A percentile compares a stretch with the other conserved stretches of the same genome.
phyloP scores from a whole-genome alignment of 225 moss, liverwort and hornwort genomes.

The Marchantia paleacea region DNA sequence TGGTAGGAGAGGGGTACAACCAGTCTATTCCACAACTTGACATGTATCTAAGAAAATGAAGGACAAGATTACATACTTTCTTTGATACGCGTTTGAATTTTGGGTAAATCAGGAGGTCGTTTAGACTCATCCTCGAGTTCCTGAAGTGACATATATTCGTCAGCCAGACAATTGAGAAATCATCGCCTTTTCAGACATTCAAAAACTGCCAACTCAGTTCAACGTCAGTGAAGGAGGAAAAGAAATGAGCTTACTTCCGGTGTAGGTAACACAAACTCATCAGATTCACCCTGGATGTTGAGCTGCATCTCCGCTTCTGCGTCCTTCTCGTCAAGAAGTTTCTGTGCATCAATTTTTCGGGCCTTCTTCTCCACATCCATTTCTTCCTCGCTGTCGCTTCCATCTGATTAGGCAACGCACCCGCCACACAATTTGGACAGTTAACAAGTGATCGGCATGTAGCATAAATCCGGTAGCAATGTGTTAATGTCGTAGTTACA shows the following conservation, averaged over 20 bases:
- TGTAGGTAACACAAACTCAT: constrained; percentile 81
- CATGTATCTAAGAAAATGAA: too few species aligned
- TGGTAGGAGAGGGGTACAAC: too few species aligned
- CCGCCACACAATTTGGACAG: background rate
- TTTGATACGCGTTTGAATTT: constrained; percentile 77
- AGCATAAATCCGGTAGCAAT: background rate
- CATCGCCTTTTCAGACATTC: background rate
- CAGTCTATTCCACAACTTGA: background rate
- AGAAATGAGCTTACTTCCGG: constrained; percentile 45
- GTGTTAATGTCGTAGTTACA: too few species aligned
- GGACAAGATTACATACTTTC: constrained; percentile 49
- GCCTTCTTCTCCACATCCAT: constrained; percentile 92
- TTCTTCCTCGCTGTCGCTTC: constrained; percentile 68
- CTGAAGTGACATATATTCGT: constrained; percentile 25
- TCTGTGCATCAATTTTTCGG: constrained; percentile 67
- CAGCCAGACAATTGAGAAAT: background rate
- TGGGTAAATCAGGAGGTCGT: constrained; percentile 76
- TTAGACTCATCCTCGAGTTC: constrained; percentile 70
- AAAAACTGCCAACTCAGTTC: background rate
- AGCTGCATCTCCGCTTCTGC: constrained; percentile 91
- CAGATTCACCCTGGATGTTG: constrained; percentile 83
- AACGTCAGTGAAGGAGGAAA: background rate
- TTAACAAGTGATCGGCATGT: background rate
- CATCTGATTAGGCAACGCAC: constrained; percentile 21
- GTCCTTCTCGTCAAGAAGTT: constrained; percentile 63